phyloP scores from a whole-genome alignment of 805 yeast species.

The Pichia nakasei region DNA sequence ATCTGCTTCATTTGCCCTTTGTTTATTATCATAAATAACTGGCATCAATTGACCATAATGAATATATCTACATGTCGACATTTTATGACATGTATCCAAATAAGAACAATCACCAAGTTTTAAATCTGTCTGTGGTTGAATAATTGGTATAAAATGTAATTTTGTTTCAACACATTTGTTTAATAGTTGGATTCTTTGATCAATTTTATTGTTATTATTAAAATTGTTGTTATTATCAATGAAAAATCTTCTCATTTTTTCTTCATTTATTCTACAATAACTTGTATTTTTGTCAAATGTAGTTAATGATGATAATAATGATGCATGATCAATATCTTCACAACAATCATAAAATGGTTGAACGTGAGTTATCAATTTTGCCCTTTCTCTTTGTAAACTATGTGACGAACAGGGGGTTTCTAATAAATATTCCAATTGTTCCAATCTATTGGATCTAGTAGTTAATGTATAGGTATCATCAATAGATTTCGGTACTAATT shows the following conservation, averaged over 20 bases:
- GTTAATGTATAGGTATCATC: slow-evolving; percentile 25
- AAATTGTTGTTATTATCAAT: neutral
- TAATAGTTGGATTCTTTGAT: slow-evolving; percentile 15
- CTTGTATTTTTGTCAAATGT: slow-evolving; percentile 20
- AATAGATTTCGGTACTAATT: slow-evolving; percentile 15
- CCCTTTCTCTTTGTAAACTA: slow-evolving; percentile 32
- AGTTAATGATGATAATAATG: slow-evolving; percentile 16
- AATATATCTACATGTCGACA: slow-evolving; percentile 67
- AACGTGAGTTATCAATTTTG: slow-evolving; percentile 29
- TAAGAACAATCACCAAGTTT: slow-evolving; percentile 86
- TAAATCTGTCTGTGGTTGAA: slow-evolving; percentile 55
- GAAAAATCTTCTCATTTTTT: slow-evolving; percentile 15
- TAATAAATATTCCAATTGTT: slow-evolving; percentile 21
- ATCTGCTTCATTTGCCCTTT: neutral
- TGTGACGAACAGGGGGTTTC: slow-evolving; percentile 29
- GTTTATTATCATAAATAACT: neutral
- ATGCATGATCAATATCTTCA: slow-evolving; percentile 31
- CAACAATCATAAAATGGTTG: slow-evolving; percentile 46
- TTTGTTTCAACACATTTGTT: slow-evolving; percentile 27
- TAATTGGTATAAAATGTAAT: slow-evolving; percentile 47
- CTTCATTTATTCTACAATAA: slow-evolving; percentile 22
- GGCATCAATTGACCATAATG: slow-evolving; percentile 60
- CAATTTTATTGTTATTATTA: slow-evolving; percentile 3
- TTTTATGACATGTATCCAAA: slow-evolving; percentile 86
- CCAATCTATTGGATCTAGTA: slow-evolving; percentile 17